Evolutionary conservation across 2,329 filamentous ascomycete species (phyloP).

Genomic region (Aspergillus phoenicis): DNA sequence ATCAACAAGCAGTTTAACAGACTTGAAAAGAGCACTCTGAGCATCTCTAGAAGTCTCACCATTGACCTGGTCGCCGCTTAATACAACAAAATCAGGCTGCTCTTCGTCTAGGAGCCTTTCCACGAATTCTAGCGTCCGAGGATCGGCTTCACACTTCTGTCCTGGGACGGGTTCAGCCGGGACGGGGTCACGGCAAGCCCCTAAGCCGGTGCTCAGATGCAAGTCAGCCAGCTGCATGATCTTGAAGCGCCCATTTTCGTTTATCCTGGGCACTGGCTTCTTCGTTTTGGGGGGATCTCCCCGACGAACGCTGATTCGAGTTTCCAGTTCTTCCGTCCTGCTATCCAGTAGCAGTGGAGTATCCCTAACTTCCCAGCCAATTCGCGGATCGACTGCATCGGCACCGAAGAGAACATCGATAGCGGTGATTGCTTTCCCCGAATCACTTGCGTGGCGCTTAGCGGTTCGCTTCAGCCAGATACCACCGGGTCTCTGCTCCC

Average conservation of each 20-base stretch:
- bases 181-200: slow-evolving; percentile 81
- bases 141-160: slow-evolving; percentile 81
- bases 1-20: slow-evolving; percentile 78
- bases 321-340: slow-evolving; percentile 62
- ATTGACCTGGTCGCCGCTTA: slow-evolving; percentile 94
- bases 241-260: slow-evolving; percentile 91
- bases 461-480: slow-evolving; percentile 80
- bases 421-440: slow-evolving; percentile 72
- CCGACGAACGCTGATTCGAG: slow-evolving; percentile 76
- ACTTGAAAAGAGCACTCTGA: slow-evolving; percentile 92
- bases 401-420: slow-evolving; percentile 87
- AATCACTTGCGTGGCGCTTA: slow-evolving; percentile 73
- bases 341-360: slow-evolving; percentile 72
- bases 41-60: slow-evolving; percentile 89
- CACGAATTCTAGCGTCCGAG: slow-evolving; percentile 87
- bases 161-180: slow-evolving; percentile 72
- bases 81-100: slow-evolving; percentile 86
- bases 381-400: slow-evolving; percentile 85
- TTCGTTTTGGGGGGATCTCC: slow-evolving; percentile 66
- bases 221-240: slow-evolving; percentile 96
- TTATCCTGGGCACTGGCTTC: slow-evolving; percentile 75
- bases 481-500: slow-evolving; percentile 76
- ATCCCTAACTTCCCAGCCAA: slow-evolving; percentile 79
- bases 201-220: slow-evolving; percentile 87
- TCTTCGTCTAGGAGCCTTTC: slow-evolving; percentile 83